Evolutionary conservation across 2,329 filamentous ascomycete species (phyloP), one percentile per base, ranked within the genome.

Genomic region (Leptographium radiaticola): DNA sequence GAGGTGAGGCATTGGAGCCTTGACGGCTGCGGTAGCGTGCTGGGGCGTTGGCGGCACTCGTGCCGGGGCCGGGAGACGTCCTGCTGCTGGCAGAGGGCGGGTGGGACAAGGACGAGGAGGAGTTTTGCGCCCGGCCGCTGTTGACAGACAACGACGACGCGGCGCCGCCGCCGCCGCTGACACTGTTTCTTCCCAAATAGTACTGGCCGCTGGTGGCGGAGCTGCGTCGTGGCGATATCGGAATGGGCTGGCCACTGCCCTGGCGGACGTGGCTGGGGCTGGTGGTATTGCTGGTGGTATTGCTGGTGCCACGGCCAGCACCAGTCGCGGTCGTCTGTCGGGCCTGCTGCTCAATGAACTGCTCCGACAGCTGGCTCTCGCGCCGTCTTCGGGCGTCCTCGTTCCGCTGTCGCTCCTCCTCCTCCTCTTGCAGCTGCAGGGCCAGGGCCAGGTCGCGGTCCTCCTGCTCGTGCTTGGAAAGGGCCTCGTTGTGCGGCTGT

Each of bases 401-500:
- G 8, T 64, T 61, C n/a, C 79, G 77, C 58, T 89, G 81, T 15
- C 82, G 78, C 62, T 89, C 83, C 59, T 96, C 89, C 66, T 97
- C 91, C 65, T 95, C 89, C 63, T 97, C 93, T 65, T 97, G 91
- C 1, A 96, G 77, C 64, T 97, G 93, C 8, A 98, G 74, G 0
- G 91, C 90, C 4, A 97, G 75, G 0, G 93, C 93, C 34, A 96
- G 70, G 57, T 93, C 87, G 56, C 90, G 82, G 62, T 96, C 90
- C 68, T 96, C 81, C 71, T 94, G 77, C 69, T 84, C 75, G 59
- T 75, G 69, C 58, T 70, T 67, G n/a, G 52, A 49, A 15, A 53
- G 6, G 2, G 44, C 8, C 30, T 5, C 15, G 15, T 30, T 6
- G 43, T 4, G 8, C 36, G 13, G n/a, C 31, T 20, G 10, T 6